Base-by-base conservation (phyloP, 2,329 filamentous ascomycete species). In the Paraphoma chrysanthemicola region DNA sequence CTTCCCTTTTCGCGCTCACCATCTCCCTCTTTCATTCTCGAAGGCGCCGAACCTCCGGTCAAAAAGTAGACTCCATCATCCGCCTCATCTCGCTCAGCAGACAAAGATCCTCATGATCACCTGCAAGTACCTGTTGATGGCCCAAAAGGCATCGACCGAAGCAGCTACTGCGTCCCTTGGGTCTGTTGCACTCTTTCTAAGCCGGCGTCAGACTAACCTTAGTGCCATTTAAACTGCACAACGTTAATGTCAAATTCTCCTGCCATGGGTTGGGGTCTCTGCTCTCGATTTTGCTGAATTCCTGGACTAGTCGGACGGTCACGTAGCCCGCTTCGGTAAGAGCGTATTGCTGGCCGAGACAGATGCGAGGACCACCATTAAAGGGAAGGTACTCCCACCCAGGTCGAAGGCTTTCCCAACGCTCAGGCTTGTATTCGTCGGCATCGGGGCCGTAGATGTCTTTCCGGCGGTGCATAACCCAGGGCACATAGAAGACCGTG, bases 381-480 rank as follows among this genome's bases (percentile, higher is more conserved):
- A 78, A 78, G 0, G 76, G 76, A 8, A 78, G 53, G 42, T 76
- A 77, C 55, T 77, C 75, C 75, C 74, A 77, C 3, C 72, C 67
- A 1, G 72, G 70, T 3, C 73, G 69, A 6, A 77, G 60, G 2
- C 44, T 67, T 47, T 77, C 75, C 82, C 81, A 84, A 55, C 81
- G 73, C 68, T 81, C 81, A 0, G 81, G 83, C 54, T 69, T 74
- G 72, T 80, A 86, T 41, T 78, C 77, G 23, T 78, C 70, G 6
- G 81, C 81, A 47, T 85, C 82, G 12, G 76, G 67, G 1, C 83
- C 83, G 66, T 78, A 85, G 41, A 81, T 68, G 48, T 82, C 80
- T 39, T 75, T 75, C 14, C 81, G 78, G n/a, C 80, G 77, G 62
- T 86, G 83, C 78, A 85, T 84, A 18, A 75, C 61, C 63, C 80